Evolutionary conservation across 1,284 basidiomycete species (phyloP).

Genomic region (Rhodotorula sp.): DNA sequence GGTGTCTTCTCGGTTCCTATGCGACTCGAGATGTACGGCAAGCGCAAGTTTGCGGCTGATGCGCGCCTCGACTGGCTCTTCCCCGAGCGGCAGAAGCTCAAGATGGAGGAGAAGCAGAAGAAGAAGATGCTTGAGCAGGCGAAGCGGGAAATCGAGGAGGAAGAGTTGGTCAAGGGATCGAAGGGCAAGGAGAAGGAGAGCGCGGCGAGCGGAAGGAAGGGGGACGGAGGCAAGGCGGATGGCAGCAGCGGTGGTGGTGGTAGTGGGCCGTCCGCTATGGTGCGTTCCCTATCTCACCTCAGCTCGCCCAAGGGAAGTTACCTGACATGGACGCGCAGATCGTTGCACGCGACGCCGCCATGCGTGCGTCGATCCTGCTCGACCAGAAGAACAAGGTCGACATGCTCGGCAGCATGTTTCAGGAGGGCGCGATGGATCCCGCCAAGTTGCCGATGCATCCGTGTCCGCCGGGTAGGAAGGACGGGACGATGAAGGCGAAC

Average conservation of each 20-base stretch:
- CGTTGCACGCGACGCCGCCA: neutral
- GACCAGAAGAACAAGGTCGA: slow-evolving; percentile 28
- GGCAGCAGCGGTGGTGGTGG: neutral
- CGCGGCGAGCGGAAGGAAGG: neutral
- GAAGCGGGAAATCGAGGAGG: neutral
- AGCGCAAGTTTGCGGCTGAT: slow-evolving; percentile 21
- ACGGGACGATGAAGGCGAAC: slow-evolving; percentile 35
- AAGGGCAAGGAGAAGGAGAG: neutral
- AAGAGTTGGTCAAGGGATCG: neutral
- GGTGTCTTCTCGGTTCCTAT: slow-evolving; percentile 12
- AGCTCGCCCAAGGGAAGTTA: neutral
- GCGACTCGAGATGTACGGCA: slow-evolving; percentile 27
- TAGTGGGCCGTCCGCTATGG: neutral
- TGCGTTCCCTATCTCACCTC: neutral
- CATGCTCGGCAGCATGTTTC: slow-evolving; percentile 35
- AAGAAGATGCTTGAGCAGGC: slow-evolving; percentile 6
- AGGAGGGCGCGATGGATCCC: slow-evolving; percentile 37
- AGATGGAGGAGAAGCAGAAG: slow-evolving; percentile 1
- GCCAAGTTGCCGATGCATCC: slow-evolving; percentile 28
- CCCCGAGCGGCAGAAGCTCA: slow-evolving; percentile 15
- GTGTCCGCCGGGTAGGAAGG: slow-evolving; percentile 38
- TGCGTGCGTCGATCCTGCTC: neutral
- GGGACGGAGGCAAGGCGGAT: neutral
- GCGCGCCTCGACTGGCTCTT: slow-evolving; percentile 36
- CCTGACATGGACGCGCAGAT: neutral